Conservation (phyloP, 176 grass and related monocot species). For the Zoysia japonica region DNA sequence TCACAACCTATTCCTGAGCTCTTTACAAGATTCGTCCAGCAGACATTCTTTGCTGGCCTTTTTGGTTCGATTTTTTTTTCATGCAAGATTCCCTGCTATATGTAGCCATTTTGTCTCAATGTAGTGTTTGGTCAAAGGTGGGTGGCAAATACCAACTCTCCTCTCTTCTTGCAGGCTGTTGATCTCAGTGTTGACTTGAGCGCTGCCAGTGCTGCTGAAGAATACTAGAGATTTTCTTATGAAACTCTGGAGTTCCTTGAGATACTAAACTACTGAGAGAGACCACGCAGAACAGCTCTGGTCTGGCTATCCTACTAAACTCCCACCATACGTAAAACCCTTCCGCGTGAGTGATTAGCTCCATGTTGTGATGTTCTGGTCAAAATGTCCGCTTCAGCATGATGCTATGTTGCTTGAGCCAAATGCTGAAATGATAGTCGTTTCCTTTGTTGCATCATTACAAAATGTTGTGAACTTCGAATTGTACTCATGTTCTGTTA, state of each 20-base stretch:
- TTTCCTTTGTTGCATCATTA: too few species aligned
- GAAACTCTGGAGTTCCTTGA: constrained; percentile 1
- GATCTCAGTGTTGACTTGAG: constrained; percentile 89
- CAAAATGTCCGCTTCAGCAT: too few species aligned
- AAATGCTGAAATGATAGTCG: too few species aligned
- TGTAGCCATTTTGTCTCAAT: not conserved
- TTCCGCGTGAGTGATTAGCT: not conserved
- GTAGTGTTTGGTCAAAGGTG: not conserved
- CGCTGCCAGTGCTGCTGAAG: constrained; percentile 78
- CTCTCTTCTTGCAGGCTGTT: constrained; percentile 40
- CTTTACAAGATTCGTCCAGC: constrained; percentile 1
- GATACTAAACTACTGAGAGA: not conserved
- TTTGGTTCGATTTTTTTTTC: too few species aligned
- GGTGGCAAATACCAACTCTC: not conserved
- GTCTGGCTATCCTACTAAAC: too few species aligned
- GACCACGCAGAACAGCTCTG: not conserved
- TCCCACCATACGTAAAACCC: too few species aligned
- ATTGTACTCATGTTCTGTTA: too few species aligned
- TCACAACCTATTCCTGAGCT: not conserved
- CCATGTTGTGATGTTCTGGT: not conserved
- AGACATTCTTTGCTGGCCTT: not conserved
- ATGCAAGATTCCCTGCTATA: not conserved
- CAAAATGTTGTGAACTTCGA: too few species aligned
- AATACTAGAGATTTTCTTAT: constrained; percentile 46
- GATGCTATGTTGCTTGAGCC: too few species aligned